phyloP scores from a whole-genome alignment of 805 yeast species.

The Candida oleophila region DNA sequence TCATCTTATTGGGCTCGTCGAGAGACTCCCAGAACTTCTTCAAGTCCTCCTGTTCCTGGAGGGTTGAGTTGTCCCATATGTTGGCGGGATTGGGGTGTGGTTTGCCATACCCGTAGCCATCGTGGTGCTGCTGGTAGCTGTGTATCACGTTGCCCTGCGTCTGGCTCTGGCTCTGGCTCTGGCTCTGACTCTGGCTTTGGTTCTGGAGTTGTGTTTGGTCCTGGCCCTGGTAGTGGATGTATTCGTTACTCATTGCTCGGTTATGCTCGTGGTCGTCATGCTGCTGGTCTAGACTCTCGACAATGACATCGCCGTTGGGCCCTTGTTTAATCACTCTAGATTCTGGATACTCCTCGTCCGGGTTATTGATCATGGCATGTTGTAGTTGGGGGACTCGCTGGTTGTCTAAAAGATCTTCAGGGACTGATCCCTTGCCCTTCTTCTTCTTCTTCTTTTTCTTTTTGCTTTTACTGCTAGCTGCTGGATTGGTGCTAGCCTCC shows the following conservation, averaged over 20 bases:
- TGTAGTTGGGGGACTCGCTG: slow-evolving; percentile 7
- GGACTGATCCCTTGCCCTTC: slow-evolving; percentile 13
- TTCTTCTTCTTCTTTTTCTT: slow-evolving; percentile 35
- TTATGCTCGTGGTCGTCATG: slow-evolving; percentile 14
- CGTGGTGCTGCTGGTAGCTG: no score
- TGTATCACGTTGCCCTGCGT: neutral
- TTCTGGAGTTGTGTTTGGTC: neutral
- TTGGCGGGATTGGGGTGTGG: slow-evolving; percentile 13
- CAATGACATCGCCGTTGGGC: slow-evolving; percentile 75
- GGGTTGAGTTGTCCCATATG: slow-evolving; percentile 47
- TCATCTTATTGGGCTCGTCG: slow-evolving; percentile 56
- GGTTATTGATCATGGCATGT: slow-evolving; percentile 53
- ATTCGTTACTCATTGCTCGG: slow-evolving; percentile 6
- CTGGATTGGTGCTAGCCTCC: neutral
- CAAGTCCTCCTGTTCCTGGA: slow-evolving; percentile 52
- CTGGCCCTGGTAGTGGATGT: slow-evolving; percentile 4
- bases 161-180: neutral
- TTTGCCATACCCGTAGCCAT: slow-evolving; percentile 5
- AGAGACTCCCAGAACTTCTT: slow-evolving; percentile 67
- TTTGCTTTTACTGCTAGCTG: slow-evolving; percentile 14
- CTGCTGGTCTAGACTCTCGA: slow-evolving; percentile 49
- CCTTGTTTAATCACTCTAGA: slow-evolving; percentile 70
- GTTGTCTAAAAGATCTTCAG: slow-evolving; percentile 5
- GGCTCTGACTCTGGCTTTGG: slow-evolving; percentile 4
- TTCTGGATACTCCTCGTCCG: slow-evolving; percentile 65